Evolutionary conservation across 1,284 basidiomycete species (phyloP).

Genomic region (Ustilago hordei): DNA sequence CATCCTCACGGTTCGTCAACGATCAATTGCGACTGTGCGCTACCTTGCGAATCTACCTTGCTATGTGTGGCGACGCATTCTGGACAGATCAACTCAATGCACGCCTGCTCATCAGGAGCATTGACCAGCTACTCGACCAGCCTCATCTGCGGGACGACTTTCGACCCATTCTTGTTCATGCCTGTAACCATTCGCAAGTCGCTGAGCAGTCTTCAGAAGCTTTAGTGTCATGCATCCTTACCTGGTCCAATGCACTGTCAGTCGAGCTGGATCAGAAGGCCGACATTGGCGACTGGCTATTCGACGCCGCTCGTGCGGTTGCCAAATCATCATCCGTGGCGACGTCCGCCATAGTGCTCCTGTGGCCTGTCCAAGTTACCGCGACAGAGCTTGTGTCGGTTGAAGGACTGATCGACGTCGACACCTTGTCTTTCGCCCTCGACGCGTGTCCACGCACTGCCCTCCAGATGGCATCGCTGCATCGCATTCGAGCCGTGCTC

Average conservation of each 20-base stretch:
- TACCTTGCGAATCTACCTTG: conserved; percentile 73
- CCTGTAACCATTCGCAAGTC: conserved; percentile 23
- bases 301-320: conserved; percentile 27
- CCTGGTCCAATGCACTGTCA: conserved; percentile 18
- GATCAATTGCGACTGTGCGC: conserved; percentile 85
- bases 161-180: conserved; percentile 76
- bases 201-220: conserved; percentile 11
- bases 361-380: conserved; percentile 32
- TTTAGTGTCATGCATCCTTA: conserved; percentile 32
- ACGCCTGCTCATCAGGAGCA: conserved; percentile 76
- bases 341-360: conserved; percentile 23
- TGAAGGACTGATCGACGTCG: conserved; percentile 28
- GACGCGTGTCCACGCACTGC: conserved; percentile 72
- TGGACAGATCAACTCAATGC: conserved; percentile 48
- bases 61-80: conserved; percentile 42
- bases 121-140: conserved; percentile 77
- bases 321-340: conserved; percentile 24
- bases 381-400: conserved; percentile 17
- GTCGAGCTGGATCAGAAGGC: conserved; percentile 2
- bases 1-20: conserved; percentile 81
- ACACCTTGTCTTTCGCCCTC: conserved; percentile 74
- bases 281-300: conserved; percentile 19
- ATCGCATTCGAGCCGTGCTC: conserved; percentile 28
- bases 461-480: conserved; percentile 25
- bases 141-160: conserved; percentile 78